Percentiles rank a stretch among this genome's conserved stretches.
Evolutionary conservation across 2,329 filamentous ascomycete genomes (phyloP).

Genomic region (Clonostachys sp.): DNA sequence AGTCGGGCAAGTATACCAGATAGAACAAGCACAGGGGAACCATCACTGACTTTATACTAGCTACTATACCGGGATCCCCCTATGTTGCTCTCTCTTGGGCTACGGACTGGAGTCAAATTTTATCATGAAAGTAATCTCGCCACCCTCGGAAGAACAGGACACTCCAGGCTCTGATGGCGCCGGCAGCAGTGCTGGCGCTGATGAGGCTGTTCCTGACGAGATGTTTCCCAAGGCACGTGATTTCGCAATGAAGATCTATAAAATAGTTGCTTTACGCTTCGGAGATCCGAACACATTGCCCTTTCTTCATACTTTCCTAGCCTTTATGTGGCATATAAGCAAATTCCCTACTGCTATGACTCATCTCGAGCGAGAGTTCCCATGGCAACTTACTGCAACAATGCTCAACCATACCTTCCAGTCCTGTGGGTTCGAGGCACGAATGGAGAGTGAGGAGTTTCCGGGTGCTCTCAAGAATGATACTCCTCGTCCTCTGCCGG

Average conservation of each 20-base stretch:
- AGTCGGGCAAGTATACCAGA: constrained; percentile 24
- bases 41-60: constrained; percentile 9
- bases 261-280: constrained; percentile 42
- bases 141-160: constrained; percentile 13
- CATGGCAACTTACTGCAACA: constrained; percentile 42
- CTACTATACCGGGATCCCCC: constrained; percentile 23
- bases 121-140: constrained; percentile 33
- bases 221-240: constrained; percentile 26
- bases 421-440: constrained; percentile 15
- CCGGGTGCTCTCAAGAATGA: constrained; percentile 36
- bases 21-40: background rate
- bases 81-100: constrained; percentile 21
- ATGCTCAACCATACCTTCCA: constrained; percentile 28
- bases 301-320: constrained; percentile 57
- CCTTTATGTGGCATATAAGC: constrained; percentile 48
- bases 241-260: constrained; percentile 37
- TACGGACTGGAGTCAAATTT: constrained; percentile 35
- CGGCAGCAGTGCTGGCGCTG: constrained; percentile 5
- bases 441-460: constrained; percentile 39
- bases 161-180: constrained; percentile 8
- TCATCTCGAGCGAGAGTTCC: constrained; percentile 36
- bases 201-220: constrained; percentile 12
- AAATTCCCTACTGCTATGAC: constrained; percentile 32
- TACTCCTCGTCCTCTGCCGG: constrained; percentile 53
- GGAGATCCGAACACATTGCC: constrained; percentile 56